Conservation (phyloP, 176 grass and related monocot species). For the Aegilops longissima region DNA sequence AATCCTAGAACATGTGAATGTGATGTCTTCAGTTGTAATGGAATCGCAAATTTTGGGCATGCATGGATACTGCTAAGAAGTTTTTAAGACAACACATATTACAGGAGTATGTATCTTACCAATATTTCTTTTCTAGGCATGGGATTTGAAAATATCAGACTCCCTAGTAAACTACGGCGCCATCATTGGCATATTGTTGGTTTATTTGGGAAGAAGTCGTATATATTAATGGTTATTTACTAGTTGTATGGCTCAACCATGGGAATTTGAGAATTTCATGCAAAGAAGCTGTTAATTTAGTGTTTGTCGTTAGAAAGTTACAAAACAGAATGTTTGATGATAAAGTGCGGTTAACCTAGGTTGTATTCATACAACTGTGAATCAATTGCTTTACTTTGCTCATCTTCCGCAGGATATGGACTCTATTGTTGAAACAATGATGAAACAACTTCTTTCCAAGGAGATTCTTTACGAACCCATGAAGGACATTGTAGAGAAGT, state of each 20-base stretch:
- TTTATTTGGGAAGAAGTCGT: background rate
- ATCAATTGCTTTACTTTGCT: conserved; percentile 12
- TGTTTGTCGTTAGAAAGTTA: conserved; percentile 7
- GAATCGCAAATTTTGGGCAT: background rate
- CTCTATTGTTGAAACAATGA: conserved; percentile 96
- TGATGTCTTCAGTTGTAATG: background rate
- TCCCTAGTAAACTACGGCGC: background rate
- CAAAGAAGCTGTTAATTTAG: background rate
- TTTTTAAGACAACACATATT: background rate
- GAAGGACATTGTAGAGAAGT: conserved; percentile 94
- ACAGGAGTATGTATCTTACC: background rate
- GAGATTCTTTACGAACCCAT: conserved; percentile 97
- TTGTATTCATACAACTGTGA: background rate
- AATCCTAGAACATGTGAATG: background rate
- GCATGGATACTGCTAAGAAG: background rate
- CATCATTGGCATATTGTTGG: background rate
- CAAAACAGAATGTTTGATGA: background rate
- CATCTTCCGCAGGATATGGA: conserved; percentile 67
- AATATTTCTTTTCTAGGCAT: background rate
- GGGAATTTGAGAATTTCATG: background rate
- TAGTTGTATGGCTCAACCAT: background rate
- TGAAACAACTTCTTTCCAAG: conserved; percentile 95
- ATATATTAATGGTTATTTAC: conserved; percentile 13
- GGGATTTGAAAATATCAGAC: background rate
- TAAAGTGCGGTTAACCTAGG: background rate